Conservation (phyloP, 257 asterid species). For the Solanum sejunctum region DNA sequence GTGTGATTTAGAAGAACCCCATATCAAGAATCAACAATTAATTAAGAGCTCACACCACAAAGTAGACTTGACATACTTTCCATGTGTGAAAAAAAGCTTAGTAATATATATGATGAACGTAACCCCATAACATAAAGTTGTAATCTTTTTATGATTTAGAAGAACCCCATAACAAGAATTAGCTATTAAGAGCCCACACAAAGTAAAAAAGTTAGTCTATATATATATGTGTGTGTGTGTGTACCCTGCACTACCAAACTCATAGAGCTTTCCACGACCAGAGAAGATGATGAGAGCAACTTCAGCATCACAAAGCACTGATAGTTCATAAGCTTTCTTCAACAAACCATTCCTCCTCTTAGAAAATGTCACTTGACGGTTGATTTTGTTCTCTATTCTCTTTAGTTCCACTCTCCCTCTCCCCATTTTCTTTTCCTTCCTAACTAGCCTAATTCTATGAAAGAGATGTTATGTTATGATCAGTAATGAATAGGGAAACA, state of each 20-base stretch:
- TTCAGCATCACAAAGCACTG: slow-evolving; percentile 96
- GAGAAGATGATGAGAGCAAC: slow-evolving; percentile 97
- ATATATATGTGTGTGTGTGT: background rate
- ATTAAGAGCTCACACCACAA: background rate
- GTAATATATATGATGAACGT: background rate
- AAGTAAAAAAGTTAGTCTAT: background rate
- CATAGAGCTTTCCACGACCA: slow-evolving; percentile 83
- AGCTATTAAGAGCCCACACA: background rate
- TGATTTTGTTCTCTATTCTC: slow-evolving; percentile 92
- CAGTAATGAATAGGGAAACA: background rate
- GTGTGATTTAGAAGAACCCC: background rate
- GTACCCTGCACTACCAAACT: slow-evolving; percentile 72
- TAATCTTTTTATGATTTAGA: background rate
- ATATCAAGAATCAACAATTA: background rate
- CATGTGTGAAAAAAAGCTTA: background rate
- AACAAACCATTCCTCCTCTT: slow-evolving; percentile 90
- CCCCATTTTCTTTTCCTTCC: slow-evolving; percentile 43
- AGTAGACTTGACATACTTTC: background rate
- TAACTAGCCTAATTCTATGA: background rate
- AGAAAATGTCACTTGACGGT: slow-evolving; percentile 90
- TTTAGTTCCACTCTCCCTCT: slow-evolving; percentile 94
- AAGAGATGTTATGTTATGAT: background rate
- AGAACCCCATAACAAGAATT: background rate
- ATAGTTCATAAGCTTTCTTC: slow-evolving; percentile 90
- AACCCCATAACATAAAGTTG: background rate